phyloP scores from a whole-genome alignment of 1,284 basidiomycete genomes.

The Sanghuangporus baumii region DNA sequence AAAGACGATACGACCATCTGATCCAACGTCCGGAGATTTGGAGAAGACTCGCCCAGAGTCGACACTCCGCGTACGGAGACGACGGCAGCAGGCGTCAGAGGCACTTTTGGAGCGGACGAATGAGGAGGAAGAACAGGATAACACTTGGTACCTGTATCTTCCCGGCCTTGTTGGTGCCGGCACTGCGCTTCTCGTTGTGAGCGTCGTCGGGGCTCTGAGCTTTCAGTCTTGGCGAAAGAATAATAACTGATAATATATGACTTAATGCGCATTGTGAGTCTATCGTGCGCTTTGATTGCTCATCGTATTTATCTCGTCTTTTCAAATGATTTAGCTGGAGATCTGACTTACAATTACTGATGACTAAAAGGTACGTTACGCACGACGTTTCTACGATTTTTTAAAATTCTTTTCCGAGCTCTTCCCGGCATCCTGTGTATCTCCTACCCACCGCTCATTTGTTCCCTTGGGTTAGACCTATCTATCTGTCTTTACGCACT shows the following conservation, averaged over 20 bases:
- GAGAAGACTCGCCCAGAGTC: slow-evolving; percentile 5
- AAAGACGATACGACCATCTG: slow-evolving; percentile 10
- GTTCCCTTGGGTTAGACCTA: background rate
- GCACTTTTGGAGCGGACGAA: slow-evolving; percentile 32
- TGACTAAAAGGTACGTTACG: background rate
- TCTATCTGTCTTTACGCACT: background rate
- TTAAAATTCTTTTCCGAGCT: background rate
- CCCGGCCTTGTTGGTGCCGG: slow-evolving; percentile 73
- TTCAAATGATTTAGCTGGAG: background rate
- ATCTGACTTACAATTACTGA: background rate
- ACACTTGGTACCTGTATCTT: slow-evolving; percentile 70
- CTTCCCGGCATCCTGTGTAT: background rate
- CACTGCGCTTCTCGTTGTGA: slow-evolving; percentile 70
- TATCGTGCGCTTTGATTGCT: background rate
- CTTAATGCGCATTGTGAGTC: background rate
- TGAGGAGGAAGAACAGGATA: slow-evolving; percentile 48
- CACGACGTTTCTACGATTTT: background rate
- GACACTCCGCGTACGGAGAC: slow-evolving; percentile 34
- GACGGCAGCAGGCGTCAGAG: slow-evolving; percentile 46
- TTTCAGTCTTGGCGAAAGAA: slow-evolving; percentile 72
- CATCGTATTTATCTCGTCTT: background rate
- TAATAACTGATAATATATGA: slow-evolving; percentile 29
- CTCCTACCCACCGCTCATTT: background rate
- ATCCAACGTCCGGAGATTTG: background rate
- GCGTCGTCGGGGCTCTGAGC: slow-evolving; percentile 66